phyloP scores from a whole-genome alignment of 2,329 filamentous ascomycete species.

The Hypoxylon sp. region DNA sequence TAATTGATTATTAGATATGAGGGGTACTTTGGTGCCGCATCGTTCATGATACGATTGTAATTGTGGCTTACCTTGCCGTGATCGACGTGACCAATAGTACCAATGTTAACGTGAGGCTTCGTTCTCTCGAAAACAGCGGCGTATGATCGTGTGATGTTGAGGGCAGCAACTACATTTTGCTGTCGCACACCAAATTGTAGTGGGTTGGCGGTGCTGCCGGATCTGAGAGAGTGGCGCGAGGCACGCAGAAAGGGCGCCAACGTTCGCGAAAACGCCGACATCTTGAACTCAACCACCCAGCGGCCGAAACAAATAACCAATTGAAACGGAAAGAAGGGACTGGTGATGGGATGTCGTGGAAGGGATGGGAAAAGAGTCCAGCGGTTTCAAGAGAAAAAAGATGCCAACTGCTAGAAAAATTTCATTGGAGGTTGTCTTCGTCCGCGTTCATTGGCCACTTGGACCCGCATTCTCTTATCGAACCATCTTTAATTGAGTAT shows the following conservation, averaged over 20 bases:
- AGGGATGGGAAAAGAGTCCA: conserved; percentile 5
- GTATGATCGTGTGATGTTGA: conserved; percentile 72
- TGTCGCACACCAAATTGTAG: conserved; percentile 74
- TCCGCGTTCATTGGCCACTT: conserved; percentile 18
- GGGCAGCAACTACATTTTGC: conserved; percentile 69
- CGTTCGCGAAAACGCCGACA: conserved; percentile 83
- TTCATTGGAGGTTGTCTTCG: conserved; percentile 29
- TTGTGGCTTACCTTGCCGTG: conserved; percentile 86
- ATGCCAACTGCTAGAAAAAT: conserved; percentile 32
- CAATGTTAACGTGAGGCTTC: conserved; percentile 99
- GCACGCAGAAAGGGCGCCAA: conserved; percentile 83
- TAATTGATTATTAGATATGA: conserved; percentile 22
- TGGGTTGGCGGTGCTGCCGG: conserved; percentile 75
- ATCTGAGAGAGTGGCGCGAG: conserved; percentile 76
- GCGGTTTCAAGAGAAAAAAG: conserved; percentile 27
- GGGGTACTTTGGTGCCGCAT: no score
- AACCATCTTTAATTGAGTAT: conserved; percentile 7
- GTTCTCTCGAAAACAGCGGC: conserved; percentile 80
- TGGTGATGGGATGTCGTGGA: conserved; percentile 21
- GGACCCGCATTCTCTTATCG: conserved; percentile 20
- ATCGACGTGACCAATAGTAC: conserved; percentile 99
- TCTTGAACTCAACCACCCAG: conserved; percentile 55
- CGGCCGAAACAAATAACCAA: conserved; percentile 23
- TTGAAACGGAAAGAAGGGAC: conserved; percentile 25
- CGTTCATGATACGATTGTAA: no score